Evolutionary conservation across 108 stramenopile genomes (phyloP), one percentile per base, ranked within the genome.

Genomic region (Discostella pseudostelligera): DNA sequence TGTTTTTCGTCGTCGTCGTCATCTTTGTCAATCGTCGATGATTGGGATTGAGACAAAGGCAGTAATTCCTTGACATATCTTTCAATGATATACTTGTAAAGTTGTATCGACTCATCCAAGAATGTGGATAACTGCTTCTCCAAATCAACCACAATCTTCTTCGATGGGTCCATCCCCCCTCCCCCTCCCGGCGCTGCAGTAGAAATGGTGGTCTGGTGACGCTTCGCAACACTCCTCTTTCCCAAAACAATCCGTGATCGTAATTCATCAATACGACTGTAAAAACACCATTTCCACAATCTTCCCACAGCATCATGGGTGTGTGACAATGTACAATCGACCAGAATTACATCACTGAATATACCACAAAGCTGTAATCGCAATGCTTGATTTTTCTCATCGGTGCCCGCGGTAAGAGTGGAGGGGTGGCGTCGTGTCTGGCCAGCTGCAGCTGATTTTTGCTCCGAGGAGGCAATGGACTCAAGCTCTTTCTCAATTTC

Each of bases 201-300:
- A 13, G 28, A n/a, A 24, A 5, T 36, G 16, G 39, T 60, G 39
- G 39, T 5, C 32, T 32, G 32, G 1, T 71, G 55, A 4, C 71
- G 62, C 43, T 72, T 64, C 43, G 59, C 68, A 25, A 45, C 69
- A 26, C 58, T 59, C 45, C 63, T 78, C 45, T 84, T 82, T 56
- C 82, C 84, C 26, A 62, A 72, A n/a, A 53, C 19, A n/a, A 84
- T 58, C 5, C 76, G 57, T 17, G 55, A 51, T 4, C 89, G 78
- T 40, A 83, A 65, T 22, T 79, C 70, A 25, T 49, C 61, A 36
- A 93, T 87, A 17, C 79, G 82, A 14, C 62, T 67, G 66, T 93
- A 90, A 66, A 93, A 93, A 62, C 92, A 93, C 26, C 51, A 35
- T 39, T 78, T 76, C 92, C 92, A 93, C 11, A 90, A 74, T 5